Conservation (phyloP, 2,329 filamentous ascomycete species). For the Magnaporthiopsis rhizophila region DNA sequence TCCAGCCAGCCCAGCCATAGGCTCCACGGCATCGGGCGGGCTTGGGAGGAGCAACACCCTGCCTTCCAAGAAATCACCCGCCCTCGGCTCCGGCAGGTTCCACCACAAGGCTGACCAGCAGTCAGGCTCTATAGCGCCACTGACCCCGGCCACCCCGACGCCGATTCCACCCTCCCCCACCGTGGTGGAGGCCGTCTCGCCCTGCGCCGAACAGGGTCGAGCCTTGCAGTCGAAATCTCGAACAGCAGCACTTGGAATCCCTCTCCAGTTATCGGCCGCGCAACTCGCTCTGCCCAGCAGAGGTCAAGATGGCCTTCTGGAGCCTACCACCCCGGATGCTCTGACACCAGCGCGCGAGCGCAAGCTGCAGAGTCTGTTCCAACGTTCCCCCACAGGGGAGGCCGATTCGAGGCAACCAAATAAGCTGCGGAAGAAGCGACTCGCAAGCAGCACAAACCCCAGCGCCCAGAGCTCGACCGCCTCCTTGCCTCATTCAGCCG, state of each 20-base stretch:
- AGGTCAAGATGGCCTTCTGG: slow-evolving; percentile 37
- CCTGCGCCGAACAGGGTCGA: background rate
- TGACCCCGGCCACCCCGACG: slow-evolving; percentile 19
- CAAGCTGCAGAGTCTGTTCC: slow-evolving; percentile 61
- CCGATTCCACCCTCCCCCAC: slow-evolving; percentile 10
- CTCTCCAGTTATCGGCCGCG: background rate
- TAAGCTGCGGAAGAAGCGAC: slow-evolving; percentile 81
- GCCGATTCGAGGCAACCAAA: slow-evolving; percentile 70
- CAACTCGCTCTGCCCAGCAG: slow-evolving; percentile 23
- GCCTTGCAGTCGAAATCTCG: background rate
- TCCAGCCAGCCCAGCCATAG: slow-evolving; percentile 53
- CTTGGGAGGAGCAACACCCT: slow-evolving; percentile 75
- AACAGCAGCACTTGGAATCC: background rate
- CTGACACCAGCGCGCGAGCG: slow-evolving; percentile 58
- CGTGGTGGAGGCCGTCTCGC: slow-evolving; percentile 8
- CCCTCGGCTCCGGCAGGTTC: slow-evolving; percentile 59
- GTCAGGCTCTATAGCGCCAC: slow-evolving; percentile 22
- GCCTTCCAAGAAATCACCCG: slow-evolving; percentile 81
- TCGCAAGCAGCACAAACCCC: slow-evolving; percentile 67
- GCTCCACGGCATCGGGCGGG: slow-evolving; percentile 47
- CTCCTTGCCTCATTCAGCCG: slow-evolving; percentile 51
- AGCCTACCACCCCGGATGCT: slow-evolving; percentile 25
- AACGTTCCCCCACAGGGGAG: slow-evolving; percentile 56
- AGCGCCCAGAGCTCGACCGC: slow-evolving; percentile 87
- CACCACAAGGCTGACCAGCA: slow-evolving; percentile 27